Conservation (phyloP, 345 rosid species). For the Noccaea caerulescens region DNA sequence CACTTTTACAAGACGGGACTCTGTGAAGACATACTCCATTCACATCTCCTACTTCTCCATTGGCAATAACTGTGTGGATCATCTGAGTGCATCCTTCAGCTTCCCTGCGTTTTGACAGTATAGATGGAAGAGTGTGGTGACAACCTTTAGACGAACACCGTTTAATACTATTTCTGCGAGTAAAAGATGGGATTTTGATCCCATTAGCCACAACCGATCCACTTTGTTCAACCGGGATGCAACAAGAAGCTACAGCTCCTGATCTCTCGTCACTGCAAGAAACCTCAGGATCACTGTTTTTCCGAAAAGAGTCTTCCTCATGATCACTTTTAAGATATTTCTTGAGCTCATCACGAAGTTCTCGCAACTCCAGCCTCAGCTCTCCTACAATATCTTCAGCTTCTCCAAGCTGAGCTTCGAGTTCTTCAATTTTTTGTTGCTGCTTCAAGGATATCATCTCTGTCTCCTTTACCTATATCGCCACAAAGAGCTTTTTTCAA, state of each 20-base stretch:
- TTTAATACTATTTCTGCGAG: conserved; percentile 38
- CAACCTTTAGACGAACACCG: conserved; percentile 54
- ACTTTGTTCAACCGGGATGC: conserved; percentile 44
- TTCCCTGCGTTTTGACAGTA: conserved; percentile 65
- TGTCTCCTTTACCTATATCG: conserved; percentile 71
- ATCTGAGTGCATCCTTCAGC: conserved; percentile 66
- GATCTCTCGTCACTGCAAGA: conserved; percentile 42
- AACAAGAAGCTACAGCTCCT: conserved; percentile 43
- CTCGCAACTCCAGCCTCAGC: conserved; percentile 73
- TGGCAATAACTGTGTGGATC: conserved; percentile 54
- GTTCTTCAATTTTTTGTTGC: conserved; percentile 72
- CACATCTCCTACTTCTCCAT: conserved; percentile 26
- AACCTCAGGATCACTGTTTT: conserved; percentile 32
- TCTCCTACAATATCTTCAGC: conserved; percentile 87
- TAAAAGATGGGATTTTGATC: conserved; percentile 43
- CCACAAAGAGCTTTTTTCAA: conserved; percentile 1
- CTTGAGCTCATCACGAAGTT: conserved; percentile 65
- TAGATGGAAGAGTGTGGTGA: conserved; percentile 67
- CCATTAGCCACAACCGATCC: conserved; percentile 41
- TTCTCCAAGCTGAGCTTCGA: conserved; percentile 89
- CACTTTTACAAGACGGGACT: conserved; percentile 12
- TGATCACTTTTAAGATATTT: conserved; percentile 35
- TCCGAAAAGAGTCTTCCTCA: conserved; percentile 5
- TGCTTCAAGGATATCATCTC: conserved; percentile 55
- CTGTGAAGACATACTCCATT: conserved; percentile 18